These are phyloP conservation scores for Niveomyces coronatus DNA, from an alignment of 2,329 filamentous ascomycete genomes.

Conservation along the genomic window DNA sequence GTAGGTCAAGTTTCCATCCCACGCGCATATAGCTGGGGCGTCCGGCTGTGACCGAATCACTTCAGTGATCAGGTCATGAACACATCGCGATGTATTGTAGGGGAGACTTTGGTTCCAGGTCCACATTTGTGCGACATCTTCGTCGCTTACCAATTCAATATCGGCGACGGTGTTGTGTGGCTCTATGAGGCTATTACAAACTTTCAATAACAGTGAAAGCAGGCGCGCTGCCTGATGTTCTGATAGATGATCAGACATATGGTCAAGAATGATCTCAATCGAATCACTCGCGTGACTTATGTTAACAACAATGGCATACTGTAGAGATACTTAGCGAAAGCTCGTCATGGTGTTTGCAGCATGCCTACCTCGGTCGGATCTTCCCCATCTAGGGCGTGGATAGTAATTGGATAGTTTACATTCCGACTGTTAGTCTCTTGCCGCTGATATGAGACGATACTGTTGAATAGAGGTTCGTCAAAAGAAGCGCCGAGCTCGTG, in stretches of 20 bases:
- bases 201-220: background rate
- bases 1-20: slow-evolving; percentile 31
- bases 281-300: background rate
- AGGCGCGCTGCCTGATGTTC: background rate
- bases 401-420: background rate
- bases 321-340: background rate
- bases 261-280: background rate
- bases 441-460: slow-evolving; percentile 1
- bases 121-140: background rate
- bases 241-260: background rate
- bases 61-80: slow-evolving; percentile 1
- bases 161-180: background rate
- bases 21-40: slow-evolving; percentile 5
- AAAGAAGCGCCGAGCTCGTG: background rate
- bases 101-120: background rate
- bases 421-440: background rate
- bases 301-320: background rate
- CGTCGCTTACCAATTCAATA: background rate
- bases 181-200: background rate
- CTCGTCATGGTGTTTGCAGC: background rate
- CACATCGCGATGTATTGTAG: background rate
- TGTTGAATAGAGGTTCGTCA: slow-evolving; percentile 2
- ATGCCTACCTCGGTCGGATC: slow-evolving; percentile 3
- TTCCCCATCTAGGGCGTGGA: background rate
- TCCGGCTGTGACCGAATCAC: background rate